Percentiles rank a stretch among this genome's conserved stretches.
These are phyloP conservation scores for Ophiostoma australiae DNA, from an alignment of 2,329 filamentous ascomycete species.

Conservation along the genomic window DNA sequence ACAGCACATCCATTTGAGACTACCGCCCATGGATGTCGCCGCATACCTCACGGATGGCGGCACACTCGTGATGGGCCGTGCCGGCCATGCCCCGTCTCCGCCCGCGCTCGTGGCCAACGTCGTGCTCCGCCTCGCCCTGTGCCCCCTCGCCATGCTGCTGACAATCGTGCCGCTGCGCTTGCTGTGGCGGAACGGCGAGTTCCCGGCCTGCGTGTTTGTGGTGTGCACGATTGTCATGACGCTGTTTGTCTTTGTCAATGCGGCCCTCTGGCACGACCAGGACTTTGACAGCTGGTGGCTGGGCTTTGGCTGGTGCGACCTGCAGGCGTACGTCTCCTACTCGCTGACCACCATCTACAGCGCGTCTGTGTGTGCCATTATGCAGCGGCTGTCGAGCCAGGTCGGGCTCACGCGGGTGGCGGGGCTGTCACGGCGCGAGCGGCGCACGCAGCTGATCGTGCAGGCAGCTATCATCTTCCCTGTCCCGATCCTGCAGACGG, in stretches of 20 bases:
- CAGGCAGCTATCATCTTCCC: slow-evolving; percentile 54
- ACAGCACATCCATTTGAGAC: not conserved
- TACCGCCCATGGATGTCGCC: not conserved
- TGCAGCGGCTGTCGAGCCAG: slow-evolving; percentile 50
- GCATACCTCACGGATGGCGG: slow-evolving; percentile 18
- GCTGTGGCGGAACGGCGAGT: slow-evolving; percentile 50
- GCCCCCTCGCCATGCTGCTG: slow-evolving; percentile 41
- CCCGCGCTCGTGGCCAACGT: slow-evolving; percentile 41
- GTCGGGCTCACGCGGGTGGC: slow-evolving; percentile 43
- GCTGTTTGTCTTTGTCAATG: slow-evolving; percentile 46
- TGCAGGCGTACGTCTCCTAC: slow-evolving; percentile 40
- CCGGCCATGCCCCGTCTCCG: slow-evolving; percentile 19
- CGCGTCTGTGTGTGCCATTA: slow-evolving; percentile 50
- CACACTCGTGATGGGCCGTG: slow-evolving; percentile 22
- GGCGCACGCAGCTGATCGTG: slow-evolving; percentile 39
- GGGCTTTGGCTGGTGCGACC: slow-evolving; percentile 51
- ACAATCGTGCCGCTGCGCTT: slow-evolving; percentile 50
- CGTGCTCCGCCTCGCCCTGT: slow-evolving; percentile 45
- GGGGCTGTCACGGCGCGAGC: slow-evolving; percentile 40
- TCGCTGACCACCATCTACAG: slow-evolving; percentile 43
- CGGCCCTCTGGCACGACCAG: slow-evolving; percentile 51
- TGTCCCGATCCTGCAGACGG: slow-evolving; percentile 46
- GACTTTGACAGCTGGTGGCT: slow-evolving; percentile 48
- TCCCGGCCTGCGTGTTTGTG: slow-evolving; percentile 49
- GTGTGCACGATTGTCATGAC: slow-evolving; percentile 41